Percentiles rank a stretch among this genome's conserved stretches.
These are phyloP conservation scores for Lactifluus rugatus DNA, from an alignment of 768 basidiomycete species.

Conservation along the genomic window DNA sequence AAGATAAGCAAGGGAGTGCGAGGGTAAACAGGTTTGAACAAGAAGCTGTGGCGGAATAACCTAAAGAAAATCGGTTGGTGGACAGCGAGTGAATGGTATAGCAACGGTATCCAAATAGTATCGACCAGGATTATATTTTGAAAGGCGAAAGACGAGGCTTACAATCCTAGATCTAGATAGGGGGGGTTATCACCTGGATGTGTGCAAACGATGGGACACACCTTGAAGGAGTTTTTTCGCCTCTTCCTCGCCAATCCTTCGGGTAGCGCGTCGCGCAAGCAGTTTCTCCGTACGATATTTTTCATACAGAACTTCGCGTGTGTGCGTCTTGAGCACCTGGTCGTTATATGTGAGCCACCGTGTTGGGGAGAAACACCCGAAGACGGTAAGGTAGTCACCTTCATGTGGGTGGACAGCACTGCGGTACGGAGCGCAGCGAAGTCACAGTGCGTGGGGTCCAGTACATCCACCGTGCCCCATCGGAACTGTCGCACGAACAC, in stretches of 20 bases:
- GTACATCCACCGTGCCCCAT: conserved; percentile 85
- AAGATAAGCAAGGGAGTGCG: neutral
- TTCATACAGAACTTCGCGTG: conserved; percentile 88
- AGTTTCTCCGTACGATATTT: conserved; percentile 87
- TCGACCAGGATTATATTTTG: neutral
- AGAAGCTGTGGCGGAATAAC: neutral
- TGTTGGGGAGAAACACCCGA: neutral
- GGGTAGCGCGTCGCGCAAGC: conserved; percentile 74
- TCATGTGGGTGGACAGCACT: conserved; percentile 76
- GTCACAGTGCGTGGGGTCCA: conserved; percentile 81
- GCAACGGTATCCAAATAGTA: conserved; percentile 12
- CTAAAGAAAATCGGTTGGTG: neutral
- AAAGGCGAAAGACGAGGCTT: neutral
- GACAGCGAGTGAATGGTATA: conserved; percentile 2
- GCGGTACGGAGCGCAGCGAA: conserved; percentile 78
- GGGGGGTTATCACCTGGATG: neutral
- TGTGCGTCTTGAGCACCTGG: conserved; percentile 71
- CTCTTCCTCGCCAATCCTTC: conserved; percentile 66
- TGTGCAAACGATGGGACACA: conserved; percentile 25
- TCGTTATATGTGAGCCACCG: conserved; percentile 6
- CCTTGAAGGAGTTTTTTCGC: conserved; percentile 66
- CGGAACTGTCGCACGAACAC: conserved; percentile 70
- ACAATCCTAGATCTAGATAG: conserved; percentile 15
- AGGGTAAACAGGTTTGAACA: neutral
- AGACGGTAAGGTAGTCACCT: conserved; percentile 38